Evolutionary conservation across 2,329 filamentous ascomycete genomes (phyloP).

Genomic region (Clonostachys byssicola): DNA sequence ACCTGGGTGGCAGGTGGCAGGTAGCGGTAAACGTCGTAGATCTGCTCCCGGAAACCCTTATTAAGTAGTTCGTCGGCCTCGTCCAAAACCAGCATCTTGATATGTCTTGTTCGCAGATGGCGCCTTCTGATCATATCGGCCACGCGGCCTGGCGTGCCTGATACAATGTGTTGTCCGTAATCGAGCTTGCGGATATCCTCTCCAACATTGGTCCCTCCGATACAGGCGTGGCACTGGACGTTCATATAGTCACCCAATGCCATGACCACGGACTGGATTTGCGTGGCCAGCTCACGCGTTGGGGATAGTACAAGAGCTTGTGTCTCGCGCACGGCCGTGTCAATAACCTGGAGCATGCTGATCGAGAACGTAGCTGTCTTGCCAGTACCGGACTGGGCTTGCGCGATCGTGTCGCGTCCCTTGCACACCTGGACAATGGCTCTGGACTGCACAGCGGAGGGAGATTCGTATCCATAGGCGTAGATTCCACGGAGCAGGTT

Average conservation of each 20-base stretch:
- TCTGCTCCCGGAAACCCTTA: slow-evolving; percentile 95
- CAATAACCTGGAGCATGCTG: slow-evolving; percentile 92
- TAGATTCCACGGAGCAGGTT: slow-evolving; percentile 96
- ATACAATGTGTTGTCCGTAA: slow-evolving; percentile 96
- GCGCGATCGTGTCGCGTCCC: slow-evolving; percentile 96
- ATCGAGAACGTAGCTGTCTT: slow-evolving; percentile 97
- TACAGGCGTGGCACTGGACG: slow-evolving; percentile 97
- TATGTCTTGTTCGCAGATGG: slow-evolving; percentile 53
- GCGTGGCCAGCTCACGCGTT: slow-evolving; percentile 92
- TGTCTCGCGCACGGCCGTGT: slow-evolving; percentile 86
- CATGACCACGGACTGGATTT: slow-evolving; percentile 98
- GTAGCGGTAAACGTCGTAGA: slow-evolving; percentile 98
- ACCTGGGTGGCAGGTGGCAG: slow-evolving; percentile 95
- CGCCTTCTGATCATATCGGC: slow-evolving; percentile 59
- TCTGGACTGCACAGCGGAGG: slow-evolving; percentile 94
- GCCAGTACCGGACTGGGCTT: slow-evolving; percentile 94
- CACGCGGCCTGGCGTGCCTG: slow-evolving; percentile 93
- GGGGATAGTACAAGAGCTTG: slow-evolving; percentile 95
- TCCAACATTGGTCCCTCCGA: slow-evolving; percentile 95
- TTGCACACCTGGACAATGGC: slow-evolving; percentile 99
- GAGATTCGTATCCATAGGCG: slow-evolving; percentile 97
- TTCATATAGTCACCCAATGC: slow-evolving; percentile 99
- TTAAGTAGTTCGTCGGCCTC: slow-evolving; percentile 69
- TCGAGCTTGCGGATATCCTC: slow-evolving; percentile 98
- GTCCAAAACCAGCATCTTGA: slow-evolving; percentile 61